Base-by-base conservation (phyloP, 2,329 filamentous ascomycete genomes). In the Fusarium newnesense region DNA sequence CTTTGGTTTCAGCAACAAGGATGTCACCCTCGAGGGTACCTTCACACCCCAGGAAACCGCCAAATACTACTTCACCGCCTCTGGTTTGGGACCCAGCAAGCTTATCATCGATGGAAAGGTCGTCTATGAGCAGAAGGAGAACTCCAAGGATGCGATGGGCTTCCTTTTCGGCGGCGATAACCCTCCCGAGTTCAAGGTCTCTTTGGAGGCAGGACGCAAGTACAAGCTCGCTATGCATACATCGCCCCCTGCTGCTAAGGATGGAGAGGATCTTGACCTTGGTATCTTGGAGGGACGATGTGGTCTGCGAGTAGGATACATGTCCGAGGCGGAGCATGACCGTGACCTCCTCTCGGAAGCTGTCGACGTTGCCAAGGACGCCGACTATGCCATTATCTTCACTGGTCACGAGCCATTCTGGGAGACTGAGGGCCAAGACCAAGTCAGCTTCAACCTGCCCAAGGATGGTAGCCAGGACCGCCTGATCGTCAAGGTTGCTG, bases 381-480 rank as follows among this genome's bases (percentile, higher is more conserved):
- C 87, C 2, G 90, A 92, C 43, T 86, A 91, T 67, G 91, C 91
- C 21, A 64, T 78, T 18, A 60, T 78, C 47, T 78, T 91, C 70
- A 88, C 89, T 21, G 91, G 91, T 4, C 84, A 93, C 34, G 91
- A 92, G 74, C 85, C 80, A 9, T 78, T 79, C 65, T 81, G 79
- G 80, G 81, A 83, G 74, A 81, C 80, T 0, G 81, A 93, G 90
- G 84, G 85, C 53, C 91, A 92, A 71, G 92, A 94, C 78, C 89
- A 92, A 63, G 92, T 92, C 78, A 93, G 93, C 78, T 85, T 94
- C 52, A 92, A 91, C 24, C 82, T 93, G 1, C 94, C 92, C 87
- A 85, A 79, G 24, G 73, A 80, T 9, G 80, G 89, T 64, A 87
- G 88, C 65, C 91, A 90, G 56, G 91, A 93, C 63, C 83, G 84